These are phyloP conservation scores for Saccharomyces hybrid DNA, from an alignment of 1,139 yeast species.

Conservation along the genomic window DNA sequence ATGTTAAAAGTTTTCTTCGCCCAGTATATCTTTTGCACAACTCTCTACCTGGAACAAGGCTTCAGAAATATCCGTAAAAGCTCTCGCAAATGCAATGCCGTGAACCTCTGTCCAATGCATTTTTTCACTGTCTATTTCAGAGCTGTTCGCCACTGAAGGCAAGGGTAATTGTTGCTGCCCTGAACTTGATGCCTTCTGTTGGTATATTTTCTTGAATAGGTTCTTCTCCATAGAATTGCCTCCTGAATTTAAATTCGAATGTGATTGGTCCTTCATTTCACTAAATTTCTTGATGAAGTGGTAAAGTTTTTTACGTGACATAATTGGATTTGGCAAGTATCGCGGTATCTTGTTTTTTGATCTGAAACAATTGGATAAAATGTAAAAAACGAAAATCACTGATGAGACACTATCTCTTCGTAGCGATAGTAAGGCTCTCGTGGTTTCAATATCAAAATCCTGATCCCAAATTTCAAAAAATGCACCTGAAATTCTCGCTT, in stretches of 20 bases:
- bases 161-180: neutral
- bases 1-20: conserved; percentile 32
- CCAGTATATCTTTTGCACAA: conserved; percentile 37
- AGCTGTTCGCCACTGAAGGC: conserved; percentile 1
- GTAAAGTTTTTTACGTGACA: conserved; percentile 38
- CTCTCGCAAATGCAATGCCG: conserved; percentile 42
- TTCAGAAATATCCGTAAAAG: conserved; percentile 40
- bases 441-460: conserved; percentile 33
- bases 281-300: conserved; percentile 35
- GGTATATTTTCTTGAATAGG: conserved; percentile 4
- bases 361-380: conserved; percentile 38
- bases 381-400: conserved; percentile 37
- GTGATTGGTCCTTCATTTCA: conserved; percentile 4
- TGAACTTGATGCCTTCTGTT: neutral
- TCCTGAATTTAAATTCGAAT: conserved; percentile 6
- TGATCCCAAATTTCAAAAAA: conserved; percentile 41
- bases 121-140: conserved; percentile 18
- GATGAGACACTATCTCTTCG: conserved; percentile 44
- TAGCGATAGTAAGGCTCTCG: conserved; percentile 35
- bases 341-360: conserved; percentile 35
- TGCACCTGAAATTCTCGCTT: conserved; percentile 42
- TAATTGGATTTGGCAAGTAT: conserved; percentile 39
- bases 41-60: conserved; percentile 36
- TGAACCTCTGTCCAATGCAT: conserved; percentile 42
- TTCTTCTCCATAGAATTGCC: conserved; percentile 5